Evolutionary conservation across 805 yeast genomes (phyloP).

Genomic region (Henningerozyma blattae): DNA sequence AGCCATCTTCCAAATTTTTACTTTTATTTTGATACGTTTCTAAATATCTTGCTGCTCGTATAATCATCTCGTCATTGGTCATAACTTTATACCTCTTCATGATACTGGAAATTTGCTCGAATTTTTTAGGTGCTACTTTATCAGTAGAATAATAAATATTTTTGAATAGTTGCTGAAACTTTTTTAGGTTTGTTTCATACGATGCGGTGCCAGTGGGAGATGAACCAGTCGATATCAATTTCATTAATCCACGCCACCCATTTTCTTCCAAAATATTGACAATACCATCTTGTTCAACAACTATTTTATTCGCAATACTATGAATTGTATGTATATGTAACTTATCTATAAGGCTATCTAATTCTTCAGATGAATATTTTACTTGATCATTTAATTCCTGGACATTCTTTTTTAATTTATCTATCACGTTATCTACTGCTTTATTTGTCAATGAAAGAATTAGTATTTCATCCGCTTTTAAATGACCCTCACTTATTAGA

Average conservation of each 20-base stretch:
- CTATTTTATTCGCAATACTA: slow-evolving; percentile 41
- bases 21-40: background rate
- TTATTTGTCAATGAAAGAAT: slow-evolving; percentile 60
- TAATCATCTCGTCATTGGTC: slow-evolving; percentile 23
- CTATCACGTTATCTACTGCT: slow-evolving; percentile 40
- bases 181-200: background rate
- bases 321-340: slow-evolving; percentile 50
- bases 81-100: slow-evolving; percentile 25
- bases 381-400: slow-evolving; percentile 15
- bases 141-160: background rate
- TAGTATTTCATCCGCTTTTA: slow-evolving; percentile 42
- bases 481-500: slow-evolving; percentile 26
- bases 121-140: background rate
- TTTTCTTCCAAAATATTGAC: slow-evolving; percentile 40
- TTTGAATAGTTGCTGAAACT: background rate
- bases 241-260: slow-evolving; percentile 37
- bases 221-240: slow-evolving; percentile 19
- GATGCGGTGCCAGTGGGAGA: background rate
- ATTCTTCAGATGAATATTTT: too few relatives aligned
- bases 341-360: slow-evolving; percentile 9
- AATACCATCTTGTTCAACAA: slow-evolving; percentile 29
- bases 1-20: background rate
- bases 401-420: slow-evolving; percentile 22
- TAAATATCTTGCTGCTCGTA: slow-evolving; percentile 12
- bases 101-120: slow-evolving; percentile 8